Evolutionary conservation across 1,139 yeast species (phyloP), one percentile per base, ranked within the genome.

Genomic region (Suhomyces ambrosiae): DNA sequence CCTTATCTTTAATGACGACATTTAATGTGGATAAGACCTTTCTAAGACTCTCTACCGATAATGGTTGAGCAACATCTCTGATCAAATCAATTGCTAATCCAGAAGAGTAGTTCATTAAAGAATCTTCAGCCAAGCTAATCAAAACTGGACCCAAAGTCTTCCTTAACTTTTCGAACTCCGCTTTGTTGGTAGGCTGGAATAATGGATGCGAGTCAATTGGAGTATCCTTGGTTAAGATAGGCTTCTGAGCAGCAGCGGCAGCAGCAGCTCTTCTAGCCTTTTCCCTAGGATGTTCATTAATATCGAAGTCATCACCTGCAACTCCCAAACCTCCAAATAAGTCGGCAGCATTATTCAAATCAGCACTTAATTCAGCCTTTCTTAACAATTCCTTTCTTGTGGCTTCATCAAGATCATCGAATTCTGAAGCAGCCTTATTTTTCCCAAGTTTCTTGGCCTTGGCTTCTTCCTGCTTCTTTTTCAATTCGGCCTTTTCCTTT

Each of bases 311-410:
- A 11, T 50, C 59, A 47, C 53, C 65, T 32, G 85, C 86, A 38
- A 85, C 84, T 22, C 89, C 90, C 48, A 85, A 71, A 7, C 86
- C 86, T 23, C 92, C 96, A 57, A 92, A 88, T 53, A 92, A 72
- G 53, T 88, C 95, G 18, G 96, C 92, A 16, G 97, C 97, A 58
- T 87, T 86, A 64, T 85, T 86, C 63, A 92, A 72, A 67, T 92
- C 98, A 23, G 95, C 79, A 33, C 79, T 82, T 42, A 87, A 58
- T 65, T 92, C 95, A 12, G 92, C 95, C 58, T 83, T 71, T 56
- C 74, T 84, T 61, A 86, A 71, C 61, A 89, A 64, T 56, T 85
- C 92, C 53, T 72, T 79, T 59, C 88, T 76, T 10, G 86, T 80
- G 45, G 69, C 72, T 46, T 78, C 86, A 56, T 82, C 90, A 28